Percentiles rank a stretch among this genome's conserved stretches.
phyloP scores from a whole-genome alignment of 1,139 yeast species.

The Nakaseomyces nivariensis region DNA sequence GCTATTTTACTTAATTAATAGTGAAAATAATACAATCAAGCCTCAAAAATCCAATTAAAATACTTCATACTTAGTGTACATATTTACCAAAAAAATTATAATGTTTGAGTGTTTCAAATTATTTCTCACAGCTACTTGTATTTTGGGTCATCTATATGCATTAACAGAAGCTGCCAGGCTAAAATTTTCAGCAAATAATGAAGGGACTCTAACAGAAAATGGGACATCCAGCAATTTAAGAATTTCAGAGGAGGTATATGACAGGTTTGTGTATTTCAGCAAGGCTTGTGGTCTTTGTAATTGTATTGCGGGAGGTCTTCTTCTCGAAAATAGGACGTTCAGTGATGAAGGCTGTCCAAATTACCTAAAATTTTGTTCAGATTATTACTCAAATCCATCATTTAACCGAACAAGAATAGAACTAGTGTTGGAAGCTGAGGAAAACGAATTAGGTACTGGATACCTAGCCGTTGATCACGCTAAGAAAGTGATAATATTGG shows the following conservation, averaged over 20 bases:
- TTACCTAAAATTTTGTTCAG: slow-evolving; percentile 22
- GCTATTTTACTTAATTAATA: too few species aligned
- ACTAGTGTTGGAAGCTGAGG: slow-evolving; percentile 31
- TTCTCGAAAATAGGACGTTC: slow-evolving; percentile 16
- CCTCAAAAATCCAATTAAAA: too few species aligned
- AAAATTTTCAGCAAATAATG: too few species aligned
- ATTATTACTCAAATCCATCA: slow-evolving; percentile 20
- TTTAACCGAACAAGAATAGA: slow-evolving; percentile 32
- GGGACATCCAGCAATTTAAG: too few species aligned
- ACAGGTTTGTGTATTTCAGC: slow-evolving; percentile 25
- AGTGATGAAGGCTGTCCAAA: slow-evolving; percentile 26
- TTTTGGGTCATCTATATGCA: neutral
- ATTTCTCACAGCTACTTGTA: neutral
- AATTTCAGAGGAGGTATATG: slow-evolving; percentile 12
- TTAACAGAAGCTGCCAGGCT: neutral
- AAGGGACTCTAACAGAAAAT: too few species aligned
- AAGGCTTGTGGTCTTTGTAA: slow-evolving; percentile 25
- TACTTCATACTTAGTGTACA: too few species aligned
- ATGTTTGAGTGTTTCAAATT: too few species aligned
- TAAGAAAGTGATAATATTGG: slow-evolving; percentile 33
- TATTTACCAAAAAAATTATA: too few species aligned
- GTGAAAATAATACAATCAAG: too few species aligned
- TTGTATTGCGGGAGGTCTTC: slow-evolving; percentile 18
- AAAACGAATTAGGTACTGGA: slow-evolving; percentile 44
- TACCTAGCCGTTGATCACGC: slow-evolving; percentile 30